Conservation (phyloP, 371 early-diverging fungal species). For the Apophysomyces elegans region DNA sequence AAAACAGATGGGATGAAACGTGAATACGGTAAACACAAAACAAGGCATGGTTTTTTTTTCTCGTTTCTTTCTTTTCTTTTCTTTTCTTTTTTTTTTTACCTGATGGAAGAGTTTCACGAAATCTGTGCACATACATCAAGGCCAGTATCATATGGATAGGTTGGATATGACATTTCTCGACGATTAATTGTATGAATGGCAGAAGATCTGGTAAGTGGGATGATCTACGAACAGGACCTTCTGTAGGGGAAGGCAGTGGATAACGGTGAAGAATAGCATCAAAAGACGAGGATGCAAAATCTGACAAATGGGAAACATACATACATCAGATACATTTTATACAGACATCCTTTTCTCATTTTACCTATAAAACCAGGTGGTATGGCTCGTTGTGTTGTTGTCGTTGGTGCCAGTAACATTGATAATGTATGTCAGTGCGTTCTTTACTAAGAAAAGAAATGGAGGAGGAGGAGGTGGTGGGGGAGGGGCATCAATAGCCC, state of each 20-base stretch:
- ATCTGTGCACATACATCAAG: conserved; percentile 53
- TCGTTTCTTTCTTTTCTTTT: too few species aligned
- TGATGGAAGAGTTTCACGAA: conserved; percentile 42
- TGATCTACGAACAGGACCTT: conserved; percentile 20
- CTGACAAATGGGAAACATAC: conserved; percentile 22
- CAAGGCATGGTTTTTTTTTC: neutral
- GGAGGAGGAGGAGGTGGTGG: conserved; percentile 33
- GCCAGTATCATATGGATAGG: conserved; percentile 52
- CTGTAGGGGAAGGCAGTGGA: neutral
- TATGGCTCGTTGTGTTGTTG: conserved; percentile 26
- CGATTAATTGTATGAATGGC: conserved; percentile 51
- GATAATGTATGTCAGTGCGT: neutral
- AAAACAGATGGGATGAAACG: neutral
- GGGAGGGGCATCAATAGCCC: conserved; percentile 15
- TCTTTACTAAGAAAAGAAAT: conserved; percentile 8
- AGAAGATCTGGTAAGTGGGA: conserved; percentile 48
- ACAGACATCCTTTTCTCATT: neutral
- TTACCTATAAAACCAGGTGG: conserved; percentile 54
- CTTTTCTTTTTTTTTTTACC: conserved; percentile 17
- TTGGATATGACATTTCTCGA: conserved; percentile 50
- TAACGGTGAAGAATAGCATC: conserved; percentile 47
- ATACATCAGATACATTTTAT: conserved; percentile 2
- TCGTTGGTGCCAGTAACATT: conserved; percentile 33
- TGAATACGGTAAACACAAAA: neutral
- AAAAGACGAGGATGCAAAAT: conserved; percentile 53